Conservation (phyloP, 164 flowering plant genomes). For the Vitis cinerea region DNA sequence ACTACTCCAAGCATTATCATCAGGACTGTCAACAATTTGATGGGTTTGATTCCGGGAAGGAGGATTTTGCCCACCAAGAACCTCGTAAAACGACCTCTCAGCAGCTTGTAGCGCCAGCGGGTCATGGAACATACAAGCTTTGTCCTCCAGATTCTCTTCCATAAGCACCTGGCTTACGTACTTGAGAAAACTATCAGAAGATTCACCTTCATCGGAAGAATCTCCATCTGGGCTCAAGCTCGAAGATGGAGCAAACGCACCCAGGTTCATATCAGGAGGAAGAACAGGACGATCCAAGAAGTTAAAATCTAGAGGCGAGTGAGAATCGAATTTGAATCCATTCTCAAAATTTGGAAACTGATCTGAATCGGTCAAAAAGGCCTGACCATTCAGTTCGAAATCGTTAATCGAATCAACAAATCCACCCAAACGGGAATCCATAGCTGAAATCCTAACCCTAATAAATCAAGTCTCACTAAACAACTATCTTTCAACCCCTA, state of each 20-base stretch:
- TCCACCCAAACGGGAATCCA: too few relatives aligned
- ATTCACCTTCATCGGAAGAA: neutral
- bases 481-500: too few relatives aligned
- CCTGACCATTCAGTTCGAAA: too few relatives aligned
- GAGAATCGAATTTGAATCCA: too few relatives aligned
- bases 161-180: constrained; percentile 20
- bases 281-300: too few relatives aligned
- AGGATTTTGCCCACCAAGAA: constrained; percentile 4
- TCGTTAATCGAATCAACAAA: too few relatives aligned
- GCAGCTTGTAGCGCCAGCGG: constrained; percentile 16
- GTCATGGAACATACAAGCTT: constrained; percentile 14
- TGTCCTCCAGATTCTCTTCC: constrained; percentile 24
- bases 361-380: too few relatives aligned
- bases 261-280: too few relatives aligned
- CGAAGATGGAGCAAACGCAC: neutral
- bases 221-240: neutral
- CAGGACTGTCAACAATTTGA: neutral
- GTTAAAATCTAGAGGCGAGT: too few relatives aligned
- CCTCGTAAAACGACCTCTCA: constrained; percentile 24
- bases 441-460: too few relatives aligned
- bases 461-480: too few relatives aligned
- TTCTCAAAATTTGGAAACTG: too few relatives aligned
- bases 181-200: constrained; percentile 6
- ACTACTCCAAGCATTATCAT: neutral
- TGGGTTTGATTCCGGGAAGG: neutral